Conservation (phyloP, 2,329 filamentous ascomycete species). For the Ceratocystis destructans region DNA sequence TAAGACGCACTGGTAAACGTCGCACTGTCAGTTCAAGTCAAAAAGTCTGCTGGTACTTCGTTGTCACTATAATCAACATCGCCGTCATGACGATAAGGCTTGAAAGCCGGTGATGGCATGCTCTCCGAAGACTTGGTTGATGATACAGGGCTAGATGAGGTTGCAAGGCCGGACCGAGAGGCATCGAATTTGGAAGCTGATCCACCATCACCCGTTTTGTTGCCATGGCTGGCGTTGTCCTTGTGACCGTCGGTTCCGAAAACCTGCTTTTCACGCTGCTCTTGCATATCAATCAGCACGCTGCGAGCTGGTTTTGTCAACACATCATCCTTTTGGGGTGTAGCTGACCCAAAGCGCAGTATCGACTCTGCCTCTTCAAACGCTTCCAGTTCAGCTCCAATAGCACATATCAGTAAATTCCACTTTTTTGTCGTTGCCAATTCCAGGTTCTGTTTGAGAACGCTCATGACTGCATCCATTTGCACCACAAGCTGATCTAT, state of each 20-base stretch:
- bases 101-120: conserved; percentile 17
- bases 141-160: neutral
- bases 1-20: too few relatives aligned
- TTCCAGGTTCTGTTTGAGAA: conserved; percentile 40
- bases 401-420: conserved; percentile 62
- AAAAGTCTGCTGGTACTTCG: conserved; percentile 31
- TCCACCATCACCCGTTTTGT: neutral
- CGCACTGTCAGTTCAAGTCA: neutral
- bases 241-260: neutral
- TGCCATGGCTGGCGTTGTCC: neutral
- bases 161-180: conserved; percentile 17
- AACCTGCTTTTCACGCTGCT: neutral
- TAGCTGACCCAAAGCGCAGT: conserved; percentile 31
- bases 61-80: conserved; percentile 29
- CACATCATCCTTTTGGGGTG: conserved; percentile 18
- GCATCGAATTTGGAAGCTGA: conserved; percentile 13
- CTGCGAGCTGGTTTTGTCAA: neutral
- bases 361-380: conserved; percentile 47
- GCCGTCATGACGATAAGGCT: conserved; percentile 9
- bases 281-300: neutral
- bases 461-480: conserved; percentile 42
- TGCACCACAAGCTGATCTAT: conserved; percentile 36
- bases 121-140: conserved; percentile 14
- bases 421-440: conserved; percentile 49
- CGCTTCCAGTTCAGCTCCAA: conserved; percentile 59